Conservation (phyloP, 148 eudicot species). For the Mesembryanthemum crystallinum region DNA sequence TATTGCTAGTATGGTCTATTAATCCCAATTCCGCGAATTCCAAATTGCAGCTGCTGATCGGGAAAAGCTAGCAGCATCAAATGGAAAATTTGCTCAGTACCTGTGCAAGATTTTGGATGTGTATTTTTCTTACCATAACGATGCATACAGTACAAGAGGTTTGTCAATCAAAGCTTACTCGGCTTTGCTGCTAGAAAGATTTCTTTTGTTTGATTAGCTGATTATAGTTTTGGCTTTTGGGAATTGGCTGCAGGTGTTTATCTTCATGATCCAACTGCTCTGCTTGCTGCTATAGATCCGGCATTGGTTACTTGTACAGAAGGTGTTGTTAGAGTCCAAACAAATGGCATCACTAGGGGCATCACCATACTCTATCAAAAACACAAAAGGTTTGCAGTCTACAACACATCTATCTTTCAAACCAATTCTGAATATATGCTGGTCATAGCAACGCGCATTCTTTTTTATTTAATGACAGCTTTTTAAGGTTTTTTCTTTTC, state of each 20-base stretch:
- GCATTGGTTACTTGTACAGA: constrained; percentile 77
- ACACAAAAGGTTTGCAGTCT: constrained; percentile 58
- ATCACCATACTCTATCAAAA: constrained; percentile 76
- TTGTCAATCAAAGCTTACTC: constrained; percentile 2
- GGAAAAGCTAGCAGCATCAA: constrained; percentile 55
- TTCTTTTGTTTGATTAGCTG: constrained; percentile 22
- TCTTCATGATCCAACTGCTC: constrained; percentile 86
- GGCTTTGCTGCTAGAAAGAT: not conserved
- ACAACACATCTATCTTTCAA: not conserved
- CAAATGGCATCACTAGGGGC: constrained; percentile 79
- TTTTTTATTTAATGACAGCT: not conserved
- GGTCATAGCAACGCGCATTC: not conserved
- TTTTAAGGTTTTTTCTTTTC: not conserved
- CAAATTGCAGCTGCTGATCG: constrained; percentile 64
- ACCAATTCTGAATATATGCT: not conserved
- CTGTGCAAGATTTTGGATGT: constrained; percentile 78
- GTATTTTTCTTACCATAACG: constrained; percentile 72
- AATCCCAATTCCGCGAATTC: constrained; percentile 8
- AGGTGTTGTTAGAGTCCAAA: constrained; percentile 88
- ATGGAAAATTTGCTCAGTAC: constrained; percentile 68
- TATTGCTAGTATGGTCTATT: not conserved
- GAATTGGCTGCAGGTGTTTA: constrained; percentile 63
- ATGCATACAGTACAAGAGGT: constrained; percentile 78
- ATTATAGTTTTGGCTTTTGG: constrained; percentile 14
- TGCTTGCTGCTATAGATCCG: constrained; percentile 87